Evolutionary conservation across 2,329 filamentous ascomycete genomes (phyloP).

Genomic region (Albifimbria verrucaria): DNA sequence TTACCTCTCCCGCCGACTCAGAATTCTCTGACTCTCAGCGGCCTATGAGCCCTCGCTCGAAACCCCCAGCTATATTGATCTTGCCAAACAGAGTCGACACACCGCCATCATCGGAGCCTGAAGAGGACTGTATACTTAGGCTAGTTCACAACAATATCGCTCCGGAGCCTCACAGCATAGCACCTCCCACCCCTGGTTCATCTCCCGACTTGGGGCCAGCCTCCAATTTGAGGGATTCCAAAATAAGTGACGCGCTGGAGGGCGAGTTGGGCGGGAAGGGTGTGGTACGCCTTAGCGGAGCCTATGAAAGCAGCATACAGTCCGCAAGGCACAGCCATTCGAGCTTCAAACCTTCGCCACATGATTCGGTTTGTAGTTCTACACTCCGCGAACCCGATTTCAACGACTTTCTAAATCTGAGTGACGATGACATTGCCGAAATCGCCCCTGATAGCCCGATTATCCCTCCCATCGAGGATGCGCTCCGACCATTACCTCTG

Average conservation of each 20-base stretch:
- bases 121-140: slow-evolving; percentile 14
- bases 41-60: not conserved
- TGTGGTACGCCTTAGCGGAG: not conserved
- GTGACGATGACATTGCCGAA: slow-evolving; percentile 58
- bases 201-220: slow-evolving; percentile 26
- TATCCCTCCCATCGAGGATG: slow-evolving; percentile 6
- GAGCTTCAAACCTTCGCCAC: slow-evolving; percentile 24
- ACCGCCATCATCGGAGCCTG: slow-evolving; percentile 27
- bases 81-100: slow-evolving; percentile 8
- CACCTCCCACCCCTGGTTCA: slow-evolving; percentile 27
- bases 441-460: slow-evolving; percentile 18
- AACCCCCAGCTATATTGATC: not conserved
- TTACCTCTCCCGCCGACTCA: not conserved
- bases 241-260: slow-evolving; percentile 24
- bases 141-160: not conserved
- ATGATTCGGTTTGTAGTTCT: slow-evolving; percentile 25
- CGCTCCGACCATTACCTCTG: slow-evolving; percentile 11
- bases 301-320: not conserved
- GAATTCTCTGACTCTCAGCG: not conserved
- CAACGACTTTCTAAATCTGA: slow-evolving; percentile 51
- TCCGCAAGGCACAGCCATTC: slow-evolving; percentile 20
- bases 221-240: slow-evolving; percentile 21
- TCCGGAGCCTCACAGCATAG: not conserved
- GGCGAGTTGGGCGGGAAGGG: not conserved
- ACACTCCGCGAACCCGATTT: slow-evolving; percentile 49